Conservation (phyloP, 345 rosid genomes). For the Populus euphratica region DNA sequence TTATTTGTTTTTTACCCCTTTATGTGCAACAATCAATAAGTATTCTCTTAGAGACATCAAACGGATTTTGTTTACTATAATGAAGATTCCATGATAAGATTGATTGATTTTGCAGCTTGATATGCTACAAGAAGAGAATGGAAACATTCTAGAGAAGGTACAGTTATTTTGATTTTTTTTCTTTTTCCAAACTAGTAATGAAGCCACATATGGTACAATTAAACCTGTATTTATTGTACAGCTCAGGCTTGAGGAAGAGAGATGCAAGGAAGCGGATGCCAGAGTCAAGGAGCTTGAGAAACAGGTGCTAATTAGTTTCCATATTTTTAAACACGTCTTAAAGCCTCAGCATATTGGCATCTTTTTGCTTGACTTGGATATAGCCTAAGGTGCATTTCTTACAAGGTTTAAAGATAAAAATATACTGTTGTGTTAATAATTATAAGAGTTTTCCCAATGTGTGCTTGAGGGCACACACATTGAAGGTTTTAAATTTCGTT, state of each 20-base stretch:
- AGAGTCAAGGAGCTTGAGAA: constrained; percentile 32
- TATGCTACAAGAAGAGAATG: constrained; percentile 68
- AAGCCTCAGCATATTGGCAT: neutral
- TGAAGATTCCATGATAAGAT: neutral
- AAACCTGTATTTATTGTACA: constrained; percentile 11
- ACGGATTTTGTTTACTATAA: constrained; percentile 11
- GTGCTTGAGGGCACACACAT: neutral
- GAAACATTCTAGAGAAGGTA: constrained; percentile 28
- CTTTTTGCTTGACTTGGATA: neutral
- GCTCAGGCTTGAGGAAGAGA: constrained; percentile 34
- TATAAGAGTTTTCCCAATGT: neutral
- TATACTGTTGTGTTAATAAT: neutral
- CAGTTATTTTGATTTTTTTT: neutral
- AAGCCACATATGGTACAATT: neutral
- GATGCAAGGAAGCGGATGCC: constrained; percentile 30
- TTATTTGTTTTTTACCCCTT: neutral
- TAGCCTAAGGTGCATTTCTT: neutral
- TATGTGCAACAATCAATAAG: neutral
- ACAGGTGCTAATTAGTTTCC: constrained; percentile 16
- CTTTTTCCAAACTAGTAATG: neutral
- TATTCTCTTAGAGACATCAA: neutral
- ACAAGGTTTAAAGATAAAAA: neutral
- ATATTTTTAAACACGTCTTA: neutral
- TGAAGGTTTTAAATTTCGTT: neutral
- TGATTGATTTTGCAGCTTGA: constrained; percentile 57